Base-by-base conservation (phyloP, 192 early-diverging fungal genomes). In the Kickxella alabastrina region DNA sequence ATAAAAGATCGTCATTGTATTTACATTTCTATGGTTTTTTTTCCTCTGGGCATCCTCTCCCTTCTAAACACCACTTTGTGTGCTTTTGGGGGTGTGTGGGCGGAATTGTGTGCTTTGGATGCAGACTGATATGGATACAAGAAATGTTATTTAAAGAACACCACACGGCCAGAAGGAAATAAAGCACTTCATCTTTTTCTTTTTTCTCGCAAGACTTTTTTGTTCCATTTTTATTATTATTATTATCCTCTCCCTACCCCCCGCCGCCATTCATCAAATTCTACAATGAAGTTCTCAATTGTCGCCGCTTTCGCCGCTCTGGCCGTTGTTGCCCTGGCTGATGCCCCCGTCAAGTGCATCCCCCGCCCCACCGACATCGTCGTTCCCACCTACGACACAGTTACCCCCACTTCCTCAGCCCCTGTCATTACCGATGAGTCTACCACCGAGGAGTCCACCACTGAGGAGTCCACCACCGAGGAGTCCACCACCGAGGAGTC, bases 341-440 rank as follows among this genome's bases (percentile, higher is more conserved):
- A 43, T 4, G 39, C 21, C 8, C 14, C 48, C n/a, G 14, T 23
- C n/a, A 71, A 71, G 57, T 71, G 68, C 61, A 57, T 71, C 44
- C 68, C 68, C 31, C 52, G 68, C n/a, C 68, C 68, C 18, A 31
- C 49, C 6, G 54, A 45, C 17, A 26, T 22, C 17, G 43, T 25
- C 18, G 3, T 25, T 37, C 5, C 49, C 34, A 37, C 38, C 31
- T 22, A 49, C 6, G 43, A 51, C 25, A n/a, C n/a, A n/a, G 43
- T 41, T 47, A 24, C 28, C 12, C 43, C 59, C 32, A 45, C 32
- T 34, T 54, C 51, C 22, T 51, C 49, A 12, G 53, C 62, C 22
- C 43, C 59, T 32, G 24, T 34, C 49, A 32, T 6, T 14, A 18
- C 15, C 14, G 9, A 15, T 43, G 42, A 10, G 10, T 9, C 38